phyloP scores from a whole-genome alignment of 805 yeast species.

The Candida germanica region DNA sequence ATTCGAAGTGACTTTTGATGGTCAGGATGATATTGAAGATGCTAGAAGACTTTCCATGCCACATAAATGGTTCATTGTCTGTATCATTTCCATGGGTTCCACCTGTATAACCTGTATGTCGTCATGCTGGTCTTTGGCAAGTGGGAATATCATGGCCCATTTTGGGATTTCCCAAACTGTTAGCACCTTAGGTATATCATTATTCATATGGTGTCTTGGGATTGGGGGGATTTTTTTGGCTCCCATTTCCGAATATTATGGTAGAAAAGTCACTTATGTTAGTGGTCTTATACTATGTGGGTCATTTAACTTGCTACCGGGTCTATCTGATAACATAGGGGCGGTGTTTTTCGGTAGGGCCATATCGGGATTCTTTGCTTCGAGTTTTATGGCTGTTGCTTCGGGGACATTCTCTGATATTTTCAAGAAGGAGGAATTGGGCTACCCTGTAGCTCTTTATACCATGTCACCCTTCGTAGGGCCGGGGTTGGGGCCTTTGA shows the following conservation, averaged over 20 bases:
- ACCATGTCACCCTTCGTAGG: conserved; percentile 29
- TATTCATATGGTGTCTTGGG: conserved; percentile 27
- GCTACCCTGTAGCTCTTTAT: conserved; percentile 22
- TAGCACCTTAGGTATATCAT: conserved; percentile 24
- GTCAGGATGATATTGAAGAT: conserved; percentile 25
- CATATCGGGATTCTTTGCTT: conserved; percentile 25
- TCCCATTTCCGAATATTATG: conserved; percentile 59
- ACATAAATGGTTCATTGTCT: conserved; percentile 26
- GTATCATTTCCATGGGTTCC: conserved; percentile 20
- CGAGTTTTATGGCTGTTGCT: conserved; percentile 29
- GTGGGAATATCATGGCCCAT: conserved; percentile 20
- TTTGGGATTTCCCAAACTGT: conserved; percentile 23
- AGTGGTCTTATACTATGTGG: conserved; percentile 21
- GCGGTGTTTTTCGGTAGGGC: conserved; percentile 26
- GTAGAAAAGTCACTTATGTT: conserved; percentile 52
- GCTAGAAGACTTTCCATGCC: conserved; percentile 17
- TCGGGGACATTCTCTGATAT: conserved; percentile 29
- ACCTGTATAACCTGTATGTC: conserved; percentile 28
- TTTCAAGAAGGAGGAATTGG: conserved; percentile 21
- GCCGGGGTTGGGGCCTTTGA: conserved; percentile 28
- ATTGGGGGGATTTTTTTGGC: conserved; percentile 43
- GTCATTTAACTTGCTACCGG: conserved; percentile 23
- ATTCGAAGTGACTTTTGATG: conserved; percentile 21
- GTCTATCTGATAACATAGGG: conserved; percentile 23
- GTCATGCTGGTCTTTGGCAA: conserved; percentile 27